Base-by-base conservation (phyloP, 1,284 basidiomycete species). In the Cryptococcus sp. region DNA sequence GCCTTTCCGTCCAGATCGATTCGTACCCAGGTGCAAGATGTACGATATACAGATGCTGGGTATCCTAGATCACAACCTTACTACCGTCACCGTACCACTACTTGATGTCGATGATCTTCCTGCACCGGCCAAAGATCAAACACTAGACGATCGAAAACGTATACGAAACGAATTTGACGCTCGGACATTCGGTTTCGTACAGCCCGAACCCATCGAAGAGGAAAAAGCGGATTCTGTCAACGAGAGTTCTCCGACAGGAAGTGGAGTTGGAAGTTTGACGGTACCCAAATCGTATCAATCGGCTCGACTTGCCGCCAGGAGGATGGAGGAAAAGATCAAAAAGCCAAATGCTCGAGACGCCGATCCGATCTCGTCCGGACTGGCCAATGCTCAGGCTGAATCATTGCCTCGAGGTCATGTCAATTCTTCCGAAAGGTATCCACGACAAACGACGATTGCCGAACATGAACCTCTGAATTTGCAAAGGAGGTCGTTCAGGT, bases 1-100 rank as follows among this genome's bases (percentile, higher is more conserved):
- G 55, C 91, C 91, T 0, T 88, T 96, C 68, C 82, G 91, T 43
- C 78, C 81, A 56, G 92, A 94, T 72, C 83, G 91, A 80, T 97
- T 96, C 67, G 80, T 96, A 23, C 85, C 90, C 2, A 83, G 91
- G 40, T 90, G 88, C 36, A 90, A 88, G 74, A 93, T 96, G 89
- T 87, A 90, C 63, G 87, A 93, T 67, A 91, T 94, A 43, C 87
- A 94, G 67, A 92, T 90, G 87, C 80, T 94, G 7, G 91, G 91
- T 3, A 78, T 93, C 9, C 78, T 94, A 45, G 90, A 91, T 61
- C 87, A 93, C 66, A 91, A 91, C 66, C 85, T 91, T 28, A 83
- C 87, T 16, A 87, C 86, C 57, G 92, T 94, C 53, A 87, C 86
- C 55, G 83, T 91, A 13, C 90, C 89, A 3, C 77, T 84, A 64